Percentiles rank a stretch among this genome's conserved stretches.
phyloP scores from a whole-genome alignment of 2,329 filamentous ascomycete genomes.

The Aspergillus novofumigatus region DNA sequence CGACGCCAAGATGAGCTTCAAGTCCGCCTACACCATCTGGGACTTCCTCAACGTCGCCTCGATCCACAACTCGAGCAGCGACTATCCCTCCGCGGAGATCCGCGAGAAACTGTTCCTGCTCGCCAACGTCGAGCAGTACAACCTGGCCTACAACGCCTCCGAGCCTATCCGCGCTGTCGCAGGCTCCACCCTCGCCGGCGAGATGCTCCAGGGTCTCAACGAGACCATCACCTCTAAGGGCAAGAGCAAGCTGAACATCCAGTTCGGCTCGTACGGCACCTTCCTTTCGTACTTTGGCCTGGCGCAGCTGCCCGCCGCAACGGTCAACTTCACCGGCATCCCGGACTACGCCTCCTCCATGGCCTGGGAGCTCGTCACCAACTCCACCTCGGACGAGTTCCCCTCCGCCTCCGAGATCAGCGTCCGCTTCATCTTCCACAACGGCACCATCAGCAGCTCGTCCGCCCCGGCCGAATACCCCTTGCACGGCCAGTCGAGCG shows the following conservation, averaged over 20 bases:
- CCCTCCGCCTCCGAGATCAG: slow-evolving; percentile 48
- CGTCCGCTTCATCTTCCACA: slow-evolving; percentile 61
- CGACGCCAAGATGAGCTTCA: slow-evolving; percentile 48
- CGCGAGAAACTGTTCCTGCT: slow-evolving; percentile 65
- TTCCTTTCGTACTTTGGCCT: slow-evolving; percentile 62
- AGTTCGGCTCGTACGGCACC: slow-evolving; percentile 60
- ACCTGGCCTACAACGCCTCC: slow-evolving; percentile 70
- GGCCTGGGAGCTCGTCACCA: slow-evolving; percentile 68
- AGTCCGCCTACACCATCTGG: slow-evolving; percentile 64
- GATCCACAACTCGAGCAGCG: slow-evolving; percentile 55
- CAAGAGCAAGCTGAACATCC: slow-evolving; percentile 45
- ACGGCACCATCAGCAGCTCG: slow-evolving; percentile 50
- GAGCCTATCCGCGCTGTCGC: slow-evolving; percentile 47
- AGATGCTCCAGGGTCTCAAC: slow-evolving; percentile 49
- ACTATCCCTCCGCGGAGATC: slow-evolving; percentile 58
- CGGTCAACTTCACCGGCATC: slow-evolving; percentile 66
- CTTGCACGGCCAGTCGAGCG: slow-evolving; percentile 55
- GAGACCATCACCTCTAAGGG: slow-evolving; percentile 35
- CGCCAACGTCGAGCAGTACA: slow-evolving; percentile 76
- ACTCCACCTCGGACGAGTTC: slow-evolving; percentile 38
- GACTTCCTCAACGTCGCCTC: slow-evolving; percentile 60
- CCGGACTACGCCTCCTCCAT: slow-evolving; percentile 82
- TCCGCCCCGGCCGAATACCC: slow-evolving; percentile 52
- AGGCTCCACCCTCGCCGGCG: slow-evolving; percentile 62
- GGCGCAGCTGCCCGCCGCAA: slow-evolving; percentile 47